A percentile compares a stretch with the other conserved stretches of the same genome.
Conservation (phyloP, 768 basidiomycete species). For the Cyclocybe aegerita region DNA sequence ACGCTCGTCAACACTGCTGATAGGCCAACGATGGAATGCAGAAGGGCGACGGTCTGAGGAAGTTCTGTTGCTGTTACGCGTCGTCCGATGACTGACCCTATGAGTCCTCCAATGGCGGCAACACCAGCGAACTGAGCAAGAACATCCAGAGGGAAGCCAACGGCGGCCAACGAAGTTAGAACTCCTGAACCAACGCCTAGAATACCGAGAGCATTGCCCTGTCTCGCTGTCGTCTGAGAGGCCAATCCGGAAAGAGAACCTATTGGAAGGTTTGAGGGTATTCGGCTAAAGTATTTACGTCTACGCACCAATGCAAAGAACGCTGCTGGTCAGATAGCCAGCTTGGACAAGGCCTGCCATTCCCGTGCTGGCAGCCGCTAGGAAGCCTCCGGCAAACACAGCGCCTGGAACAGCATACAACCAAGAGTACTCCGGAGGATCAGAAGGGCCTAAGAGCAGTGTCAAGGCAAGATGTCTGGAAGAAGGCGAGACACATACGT, state of each 20-base stretch:
- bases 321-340: slow-evolving; percentile 80
- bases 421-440: slow-evolving; percentile 88
- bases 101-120: slow-evolving; percentile 67
- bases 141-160: slow-evolving; percentile 76
- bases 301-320: slow-evolving; percentile 76
- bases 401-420: slow-evolving; percentile 78
- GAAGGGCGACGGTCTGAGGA: slow-evolving; percentile 74
- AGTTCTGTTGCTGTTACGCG: slow-evolving; percentile 87
- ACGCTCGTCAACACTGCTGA: slow-evolving; percentile 88
- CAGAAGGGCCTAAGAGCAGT: slow-evolving; percentile 80
- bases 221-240: slow-evolving; percentile 79
- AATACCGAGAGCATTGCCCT: slow-evolving; percentile 88
- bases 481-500: slow-evolving; percentile 40
- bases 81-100: slow-evolving; percentile 75
- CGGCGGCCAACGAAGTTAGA: slow-evolving; percentile 76
- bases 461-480: no score
- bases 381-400: slow-evolving; percentile 80
- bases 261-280: slow-evolving; percentile 22
- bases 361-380: slow-evolving; percentile 80
- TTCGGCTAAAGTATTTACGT: background rate
- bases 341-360: slow-evolving; percentile 87
- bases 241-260: slow-evolving; percentile 78
- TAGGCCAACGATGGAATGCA: slow-evolving; percentile 88
- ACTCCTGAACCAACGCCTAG: slow-evolving; percentile 84
- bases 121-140: slow-evolving; percentile 79